Base-by-base conservation (phyloP, 2,329 filamentous ascomycete genomes). In the Fusarium armeniacum region DNA sequence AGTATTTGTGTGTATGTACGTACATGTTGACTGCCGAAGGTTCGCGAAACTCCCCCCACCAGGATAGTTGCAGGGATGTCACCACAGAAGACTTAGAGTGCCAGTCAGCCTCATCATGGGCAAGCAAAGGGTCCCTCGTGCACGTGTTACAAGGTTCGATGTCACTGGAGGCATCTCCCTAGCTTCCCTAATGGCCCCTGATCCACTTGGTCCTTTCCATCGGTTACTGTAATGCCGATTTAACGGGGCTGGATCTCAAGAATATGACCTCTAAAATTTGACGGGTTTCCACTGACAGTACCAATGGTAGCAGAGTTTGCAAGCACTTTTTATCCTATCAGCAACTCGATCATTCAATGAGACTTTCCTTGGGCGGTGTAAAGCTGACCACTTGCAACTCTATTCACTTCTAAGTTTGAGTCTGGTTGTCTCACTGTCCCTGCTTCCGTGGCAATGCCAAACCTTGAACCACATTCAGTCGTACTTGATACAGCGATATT, bases 21-120 rank as follows among this genome's bases (percentile, higher is more conserved):
- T 6, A 35, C 35, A n/a, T 32, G 43, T 30, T 36, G 11, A 22
- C 28, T 55, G 46, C 47, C 61, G 47, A 55, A 66, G 44, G 8
- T 68, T 68, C 67, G 52, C 51, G 67, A 70, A 70, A 45, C 50
- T 70, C 54, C 49, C 61, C 16, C 55, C 51, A 58, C n/a, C 32
- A 30, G 41, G 20, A 18, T 32, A n/a, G 35, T 9, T 63, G 15
- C 61, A 59, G 65, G 30, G 51, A 24, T 26, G 36, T 38, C 5
- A 18, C 35, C 50, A 32, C 20, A 50, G 15, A 24, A 5, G 4
- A 16, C 20, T 10, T 16, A 12, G 15, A 44, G 41, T 11, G 22
- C 3, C 18, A 26, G 32, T 50, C 32, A 50, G 47, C 47, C 47
- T 50, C 47, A 50, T 6, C 11, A 20, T 45, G 20, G 8, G n/a